Base-by-base conservation (phyloP, 2,329 filamentous ascomycete genomes). In the Exophiala xenobiotica region DNA sequence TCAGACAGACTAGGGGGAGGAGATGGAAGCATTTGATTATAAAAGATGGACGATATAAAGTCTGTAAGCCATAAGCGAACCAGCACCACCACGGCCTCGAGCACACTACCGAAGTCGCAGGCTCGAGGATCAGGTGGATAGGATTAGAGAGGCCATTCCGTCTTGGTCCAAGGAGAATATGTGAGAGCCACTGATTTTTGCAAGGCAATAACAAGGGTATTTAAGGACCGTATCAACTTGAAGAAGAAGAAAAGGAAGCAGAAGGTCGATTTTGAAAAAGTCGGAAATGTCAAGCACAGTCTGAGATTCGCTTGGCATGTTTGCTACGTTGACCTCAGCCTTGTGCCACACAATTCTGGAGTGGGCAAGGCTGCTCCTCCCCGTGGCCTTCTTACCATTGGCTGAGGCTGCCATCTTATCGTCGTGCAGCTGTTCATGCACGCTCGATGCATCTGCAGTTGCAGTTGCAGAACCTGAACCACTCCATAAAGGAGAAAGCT, bases 51-150 rank as follows among this genome's bases (percentile, higher is more conserved):
- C n/a, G n/a, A n/a, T n/a, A n/a, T n/a, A n/a, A n/a, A n/a, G n/a
- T 18, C 37, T 59, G 54, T 59, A 27, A 47, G 54, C 57, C 57
- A 49, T 31, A 57, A 59, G 57, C 57, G 57, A 59, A 59, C 54
- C 44, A 41, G 20, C 19, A 45, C 43, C 27, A 49, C 53, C 53
- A 59, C 45, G 31, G 51, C 35, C 23, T 42, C 37, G 11, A 5
- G 8, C 20, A 23, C 11, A 20, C 18, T 4, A 40, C 19, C 37
- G 6, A 20, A 40, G 19, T 40, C 6, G 37, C n/a, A 2, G n/a
- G 37, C 20, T n/a, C 18, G 31, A 12, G 18, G 31, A 35, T 12
- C 31, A 14, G 31, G 31, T 16, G 31, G 31, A 16, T 16, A 35
- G 31, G 31, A 35, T 35, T 35, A 35, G 31, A 35, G 18, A 16